These are phyloP conservation scores for Ophiocytium majus DNA, from an alignment of 352 stramenopile species.

Conservation along the genomic window DNA sequence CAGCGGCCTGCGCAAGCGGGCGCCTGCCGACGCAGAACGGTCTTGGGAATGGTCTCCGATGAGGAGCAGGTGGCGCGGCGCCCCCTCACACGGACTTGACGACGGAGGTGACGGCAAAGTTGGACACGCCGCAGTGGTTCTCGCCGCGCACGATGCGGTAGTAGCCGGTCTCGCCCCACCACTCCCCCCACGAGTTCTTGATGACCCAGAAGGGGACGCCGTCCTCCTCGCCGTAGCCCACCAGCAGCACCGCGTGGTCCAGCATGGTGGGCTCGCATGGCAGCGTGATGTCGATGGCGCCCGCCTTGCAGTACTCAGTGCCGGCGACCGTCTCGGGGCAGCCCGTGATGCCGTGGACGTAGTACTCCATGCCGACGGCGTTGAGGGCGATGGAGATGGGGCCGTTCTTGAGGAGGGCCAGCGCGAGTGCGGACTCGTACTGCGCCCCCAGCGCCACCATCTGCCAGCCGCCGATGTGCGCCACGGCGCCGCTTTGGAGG, in stretches of 20 bases:
- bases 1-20: too few species aligned
- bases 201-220: conserved; percentile 86
- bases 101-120: conserved; percentile 40
- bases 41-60: too few species aligned
- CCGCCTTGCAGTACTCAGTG: conserved; percentile 45
- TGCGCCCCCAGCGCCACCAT: background rate
- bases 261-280: conserved; percentile 56
- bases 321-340: background rate
- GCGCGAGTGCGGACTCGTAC: conserved; percentile 36
- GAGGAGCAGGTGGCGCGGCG: too few species aligned
- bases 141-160: conserved; percentile 46
- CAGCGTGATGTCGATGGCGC: background rate
- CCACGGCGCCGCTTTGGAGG: background rate
- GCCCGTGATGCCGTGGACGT: conserved; percentile 13
- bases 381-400: conserved; percentile 44
- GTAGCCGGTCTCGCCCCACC: conserved; percentile 76
- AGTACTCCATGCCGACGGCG: conserved; percentile 51
- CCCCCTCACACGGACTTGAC: background rate
- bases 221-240: conserved; percentile 76
- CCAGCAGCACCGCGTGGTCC: conserved; percentile 83
- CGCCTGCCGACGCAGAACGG: too few species aligned
- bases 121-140: conserved; percentile 44
- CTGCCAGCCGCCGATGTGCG: conserved; percentile 14
- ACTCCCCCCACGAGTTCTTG: conserved; percentile 89
- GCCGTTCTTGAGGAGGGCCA: conserved; percentile 44